Conservation (phyloP, 2,329 filamentous ascomycete genomes). For the Alternaria sp. region DNA sequence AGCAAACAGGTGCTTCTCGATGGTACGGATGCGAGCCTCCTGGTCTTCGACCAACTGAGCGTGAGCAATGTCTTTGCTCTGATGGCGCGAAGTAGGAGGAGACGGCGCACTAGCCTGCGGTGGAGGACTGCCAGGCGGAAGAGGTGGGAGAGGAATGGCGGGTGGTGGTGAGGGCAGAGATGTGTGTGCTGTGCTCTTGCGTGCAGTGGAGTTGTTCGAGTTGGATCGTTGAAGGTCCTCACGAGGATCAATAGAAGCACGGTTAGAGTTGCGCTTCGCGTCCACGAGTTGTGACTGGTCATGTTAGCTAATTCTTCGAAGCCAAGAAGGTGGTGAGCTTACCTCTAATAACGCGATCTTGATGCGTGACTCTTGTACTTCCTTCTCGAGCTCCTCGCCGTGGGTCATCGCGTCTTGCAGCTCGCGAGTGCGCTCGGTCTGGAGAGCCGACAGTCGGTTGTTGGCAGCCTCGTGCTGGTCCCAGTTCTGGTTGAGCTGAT, state of each 20-base stretch:
- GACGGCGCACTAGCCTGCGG: slow-evolving; percentile 61
- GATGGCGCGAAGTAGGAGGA: slow-evolving; percentile 70
- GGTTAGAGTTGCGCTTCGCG: slow-evolving; percentile 55
- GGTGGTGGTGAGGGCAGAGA: slow-evolving; percentile 93
- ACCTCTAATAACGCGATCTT: slow-evolving; percentile 82
- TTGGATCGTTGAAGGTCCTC: slow-evolving; percentile 61
- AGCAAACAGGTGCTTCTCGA: slow-evolving; percentile 94
- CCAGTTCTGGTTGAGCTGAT: slow-evolving; percentile 93
- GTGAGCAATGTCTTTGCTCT: slow-evolving; percentile 79
- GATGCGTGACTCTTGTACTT: slow-evolving; percentile 79
- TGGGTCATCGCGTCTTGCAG: slow-evolving; percentile 50
- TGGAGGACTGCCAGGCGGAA: slow-evolving; percentile 64
- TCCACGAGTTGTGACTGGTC: slow-evolving; percentile 68
- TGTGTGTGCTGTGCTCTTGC: slow-evolving; percentile 81
- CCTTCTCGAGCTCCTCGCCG: slow-evolving; percentile 56
- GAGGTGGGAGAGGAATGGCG: slow-evolving; percentile 90
- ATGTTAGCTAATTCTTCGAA: slow-evolving; percentile 27
- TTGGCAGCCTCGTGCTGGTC: slow-evolving; percentile 86
- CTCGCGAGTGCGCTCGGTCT: slow-evolving; percentile 54
- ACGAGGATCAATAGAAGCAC: slow-evolving; percentile 54
- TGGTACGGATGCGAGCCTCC: slow-evolving; percentile 90
- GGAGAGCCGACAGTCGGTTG: slow-evolving; percentile 79
- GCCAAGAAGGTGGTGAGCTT: slow-evolving; percentile 38
- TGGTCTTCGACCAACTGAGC: slow-evolving; percentile 91
- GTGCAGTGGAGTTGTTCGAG: slow-evolving; percentile 71